A percentile compares a stretch with the other conserved stretches of the same genome.
Conservation (phyloP, 2,329 filamentous ascomycete genomes). For the Venturia nashicola region DNA sequence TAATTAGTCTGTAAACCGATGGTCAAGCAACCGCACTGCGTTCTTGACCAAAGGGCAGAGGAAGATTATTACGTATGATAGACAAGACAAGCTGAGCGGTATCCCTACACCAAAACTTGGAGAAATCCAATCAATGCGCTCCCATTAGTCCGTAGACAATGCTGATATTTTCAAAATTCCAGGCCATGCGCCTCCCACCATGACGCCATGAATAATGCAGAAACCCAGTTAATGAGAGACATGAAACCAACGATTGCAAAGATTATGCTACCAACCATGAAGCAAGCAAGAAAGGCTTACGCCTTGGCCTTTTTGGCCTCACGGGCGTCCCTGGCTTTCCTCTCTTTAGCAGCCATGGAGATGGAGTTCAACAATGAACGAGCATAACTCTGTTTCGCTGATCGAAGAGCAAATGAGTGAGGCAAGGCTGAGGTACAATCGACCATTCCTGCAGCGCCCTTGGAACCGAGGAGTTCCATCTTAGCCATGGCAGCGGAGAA, state of each 20-base stretch:
- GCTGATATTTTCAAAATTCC: not conserved
- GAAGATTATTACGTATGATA: not conserved
- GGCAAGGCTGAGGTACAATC: constrained; percentile 17
- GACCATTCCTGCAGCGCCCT: constrained; percentile 12
- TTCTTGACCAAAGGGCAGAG: not conserved
- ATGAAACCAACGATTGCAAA: not conserved
- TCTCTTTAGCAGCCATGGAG: not conserved
- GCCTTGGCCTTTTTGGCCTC: not conserved
- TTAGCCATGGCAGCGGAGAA: constrained; percentile 19
- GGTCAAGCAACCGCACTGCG: not conserved
- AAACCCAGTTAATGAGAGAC: not conserved
- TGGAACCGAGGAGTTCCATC: constrained; percentile 16
- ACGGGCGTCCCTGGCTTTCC: not conserved
- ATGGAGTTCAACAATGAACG: constrained; percentile 1
- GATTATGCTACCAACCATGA: not conserved
- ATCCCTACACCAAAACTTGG: not conserved
- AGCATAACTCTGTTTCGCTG: constrained; percentile 12
- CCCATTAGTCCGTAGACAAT: not conserved
- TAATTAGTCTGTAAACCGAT: not conserved
- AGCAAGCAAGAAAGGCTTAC: not conserved
- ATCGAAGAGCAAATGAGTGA: constrained; percentile 15
- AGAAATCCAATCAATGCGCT: not conserved
- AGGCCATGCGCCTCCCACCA: not conserved
- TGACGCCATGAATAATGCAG: not conserved
- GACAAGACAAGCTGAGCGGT: no score